Evolutionary conservation across 2,329 filamentous ascomycete species (phyloP).

Genomic region (Xylaria sp.): DNA sequence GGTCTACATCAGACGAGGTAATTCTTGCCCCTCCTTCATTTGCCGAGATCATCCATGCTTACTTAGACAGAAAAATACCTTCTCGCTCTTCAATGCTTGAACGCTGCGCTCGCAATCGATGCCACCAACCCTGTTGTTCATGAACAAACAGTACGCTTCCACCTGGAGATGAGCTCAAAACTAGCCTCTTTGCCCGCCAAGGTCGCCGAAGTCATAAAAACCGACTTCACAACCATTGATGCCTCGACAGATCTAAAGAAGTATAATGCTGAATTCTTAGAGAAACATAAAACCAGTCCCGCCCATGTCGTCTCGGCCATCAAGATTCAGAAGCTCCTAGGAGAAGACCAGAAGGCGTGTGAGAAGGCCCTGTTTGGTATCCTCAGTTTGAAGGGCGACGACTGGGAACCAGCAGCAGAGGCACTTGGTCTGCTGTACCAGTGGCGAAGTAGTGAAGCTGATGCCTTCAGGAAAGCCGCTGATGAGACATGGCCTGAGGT

Average conservation of each 20-base stretch:
- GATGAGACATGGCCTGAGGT: slow-evolving; percentile 63
- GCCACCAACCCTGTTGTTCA: slow-evolving; percentile 77
- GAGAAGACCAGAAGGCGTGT: slow-evolving; percentile 64
- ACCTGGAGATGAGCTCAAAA: slow-evolving; percentile 67
- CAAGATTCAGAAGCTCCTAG: slow-evolving; percentile 68
- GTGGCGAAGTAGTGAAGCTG: slow-evolving; percentile 63
- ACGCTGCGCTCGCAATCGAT: slow-evolving; percentile 77
- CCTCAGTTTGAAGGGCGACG: slow-evolving; percentile 58
- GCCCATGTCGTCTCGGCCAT: slow-evolving; percentile 73
- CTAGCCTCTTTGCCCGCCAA: slow-evolving; percentile 71
- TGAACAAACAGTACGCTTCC: slow-evolving; percentile 78
- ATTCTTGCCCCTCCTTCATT: slow-evolving; percentile 52
- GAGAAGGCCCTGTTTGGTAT: slow-evolving; percentile 71
- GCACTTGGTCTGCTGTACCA: slow-evolving; percentile 56
- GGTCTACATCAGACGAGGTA: slow-evolving; percentile 86
- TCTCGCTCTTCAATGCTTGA: slow-evolving; percentile 86
- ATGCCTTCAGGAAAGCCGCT: slow-evolving; percentile 61
- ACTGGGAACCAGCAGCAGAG: slow-evolving; percentile 61
- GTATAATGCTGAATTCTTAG: slow-evolving; percentile 74
- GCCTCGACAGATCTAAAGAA: slow-evolving; percentile 68
- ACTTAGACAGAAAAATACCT: slow-evolving; percentile 78
- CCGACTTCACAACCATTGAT: slow-evolving; percentile 72
- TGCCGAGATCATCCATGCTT: neutral
- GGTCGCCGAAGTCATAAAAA: slow-evolving; percentile 75
- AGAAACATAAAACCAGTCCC: slow-evolving; percentile 70